These are phyloP conservation scores for Gossypium sturtianum DNA, from an alignment of 345 rosid genomes.

Conservation along the genomic window DNA sequence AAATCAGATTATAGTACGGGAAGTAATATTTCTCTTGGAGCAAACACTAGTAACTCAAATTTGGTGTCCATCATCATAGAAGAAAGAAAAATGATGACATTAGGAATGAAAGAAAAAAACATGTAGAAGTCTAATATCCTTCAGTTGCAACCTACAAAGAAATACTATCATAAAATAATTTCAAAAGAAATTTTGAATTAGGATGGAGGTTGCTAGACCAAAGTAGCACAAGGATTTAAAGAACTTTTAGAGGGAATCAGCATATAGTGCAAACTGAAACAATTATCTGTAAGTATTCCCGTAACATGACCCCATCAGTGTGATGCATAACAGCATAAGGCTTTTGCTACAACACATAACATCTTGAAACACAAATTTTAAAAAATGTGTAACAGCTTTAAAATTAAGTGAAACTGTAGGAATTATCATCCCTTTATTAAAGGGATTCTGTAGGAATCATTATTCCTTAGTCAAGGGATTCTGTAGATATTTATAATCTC, in stretches of 20 bases:
- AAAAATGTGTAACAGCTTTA: background rate
- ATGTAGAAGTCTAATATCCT: background rate
- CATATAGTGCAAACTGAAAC: background rate
- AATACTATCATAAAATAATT: background rate
- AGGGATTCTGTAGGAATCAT: too few relatives aligned
- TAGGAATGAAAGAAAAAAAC: background rate
- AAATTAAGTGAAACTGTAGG: slow-evolving; percentile 1
- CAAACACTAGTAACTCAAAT: background rate
- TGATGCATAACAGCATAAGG: background rate
- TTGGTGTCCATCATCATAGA: background rate
- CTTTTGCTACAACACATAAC: background rate
- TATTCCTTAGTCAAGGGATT: too few relatives aligned
- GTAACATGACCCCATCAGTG: background rate
- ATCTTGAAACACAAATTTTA: background rate
- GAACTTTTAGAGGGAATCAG: background rate
- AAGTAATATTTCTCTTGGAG: background rate
- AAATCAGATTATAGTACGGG: background rate
- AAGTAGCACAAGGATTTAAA: background rate
- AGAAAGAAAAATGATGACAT: background rate
- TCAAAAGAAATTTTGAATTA: background rate
- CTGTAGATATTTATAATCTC: too few relatives aligned
- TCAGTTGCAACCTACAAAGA: background rate
- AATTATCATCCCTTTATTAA: too few relatives aligned
- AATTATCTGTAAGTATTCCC: background rate
- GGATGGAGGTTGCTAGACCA: background rate